phyloP scores from a whole-genome alignment of 2,329 filamentous ascomycete genomes.

The Fusarium fujikuroi region DNA sequence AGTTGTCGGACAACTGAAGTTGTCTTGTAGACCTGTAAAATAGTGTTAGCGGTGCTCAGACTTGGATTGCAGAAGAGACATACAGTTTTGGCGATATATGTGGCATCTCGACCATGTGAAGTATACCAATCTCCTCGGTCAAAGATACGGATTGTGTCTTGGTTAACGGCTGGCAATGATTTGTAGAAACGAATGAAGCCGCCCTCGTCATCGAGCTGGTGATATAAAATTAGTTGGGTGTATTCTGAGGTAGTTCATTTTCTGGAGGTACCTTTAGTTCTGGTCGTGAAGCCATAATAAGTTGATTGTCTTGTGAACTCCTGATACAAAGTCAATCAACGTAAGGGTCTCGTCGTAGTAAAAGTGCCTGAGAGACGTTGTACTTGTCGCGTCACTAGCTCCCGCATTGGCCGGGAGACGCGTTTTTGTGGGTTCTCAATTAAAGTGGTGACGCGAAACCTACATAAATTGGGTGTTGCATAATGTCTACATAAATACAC shows the following conservation, averaged over 20 bases:
- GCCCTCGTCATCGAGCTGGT: conserved; percentile 91
- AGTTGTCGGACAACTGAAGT: conserved; percentile 94
- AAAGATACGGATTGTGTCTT: conserved; percentile 88
- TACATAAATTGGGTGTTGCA: background rate
- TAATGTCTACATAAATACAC: background rate
- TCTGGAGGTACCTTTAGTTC: conserved; percentile 71
- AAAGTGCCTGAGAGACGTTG: conserved; percentile 23
- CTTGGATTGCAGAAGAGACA: background rate
- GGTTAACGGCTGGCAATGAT: conserved; percentile 75
- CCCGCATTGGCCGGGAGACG: conserved; percentile 42
- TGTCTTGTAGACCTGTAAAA: conserved; percentile 88
- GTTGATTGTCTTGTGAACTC: conserved; percentile 8
- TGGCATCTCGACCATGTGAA: conserved; percentile 86
- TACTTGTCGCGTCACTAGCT: conserved; percentile 39
- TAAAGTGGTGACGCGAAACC: conserved; percentile 43
- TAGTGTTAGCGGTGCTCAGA: conserved; percentile 4
- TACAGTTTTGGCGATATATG: conserved; percentile 82
- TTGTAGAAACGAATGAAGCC: conserved; percentile 98
- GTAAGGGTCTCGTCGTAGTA: conserved; percentile 3
- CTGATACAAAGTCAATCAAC: conserved; percentile 7
- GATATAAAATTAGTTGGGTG: conserved; percentile 2
- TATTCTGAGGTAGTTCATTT: background rate
- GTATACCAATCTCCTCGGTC: conserved; percentile 96
- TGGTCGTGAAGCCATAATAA: conserved; percentile 75
- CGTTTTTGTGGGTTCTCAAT: conserved; percentile 42